Conservation (phyloP, 148 eudicot genomes). For the Chenopodium suecicum region DNA sequence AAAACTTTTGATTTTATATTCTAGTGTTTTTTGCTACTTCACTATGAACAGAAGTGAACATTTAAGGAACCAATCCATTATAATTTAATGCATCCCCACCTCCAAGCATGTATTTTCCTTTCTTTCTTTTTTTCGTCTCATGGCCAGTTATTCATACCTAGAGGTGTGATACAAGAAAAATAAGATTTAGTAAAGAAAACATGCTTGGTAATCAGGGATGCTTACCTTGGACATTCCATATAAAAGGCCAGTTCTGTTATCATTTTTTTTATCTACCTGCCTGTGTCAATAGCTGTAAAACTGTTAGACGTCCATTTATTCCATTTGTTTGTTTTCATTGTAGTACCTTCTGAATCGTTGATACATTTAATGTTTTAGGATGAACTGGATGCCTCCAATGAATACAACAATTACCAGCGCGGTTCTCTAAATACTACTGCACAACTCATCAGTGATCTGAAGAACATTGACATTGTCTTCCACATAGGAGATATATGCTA, state of each 20-base stretch:
- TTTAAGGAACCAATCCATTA: no score
- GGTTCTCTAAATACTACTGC: conserved; percentile 79
- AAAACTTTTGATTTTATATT: no score
- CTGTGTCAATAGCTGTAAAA: not conserved
- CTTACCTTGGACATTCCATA: not conserved
- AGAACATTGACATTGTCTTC: conserved; percentile 66
- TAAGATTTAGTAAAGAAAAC: no score
- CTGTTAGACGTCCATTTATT: not conserved
- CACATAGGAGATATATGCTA: conserved; percentile 81
- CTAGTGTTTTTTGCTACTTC: no score
- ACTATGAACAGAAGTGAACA: no score
- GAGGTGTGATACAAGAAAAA: not conserved
- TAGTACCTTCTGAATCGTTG: not conserved
- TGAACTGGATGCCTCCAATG: conserved; percentile 82
- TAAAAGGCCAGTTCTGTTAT: not conserved
- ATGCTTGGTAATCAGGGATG: not conserved
- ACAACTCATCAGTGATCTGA: conserved; percentile 54
- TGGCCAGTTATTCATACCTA: not conserved
- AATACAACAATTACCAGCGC: conserved; percentile 57
- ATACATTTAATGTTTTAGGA: conserved; percentile 31
- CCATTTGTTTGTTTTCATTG: not conserved
- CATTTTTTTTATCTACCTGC: not conserved
- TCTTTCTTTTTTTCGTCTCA: no score
- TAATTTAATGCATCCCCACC: not conserved
- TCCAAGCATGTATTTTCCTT: not conserved